These are phyloP conservation scores for Didymella segeticola DNA, from an alignment of 2,329 filamentous ascomycete species.

Conservation along the genomic window DNA sequence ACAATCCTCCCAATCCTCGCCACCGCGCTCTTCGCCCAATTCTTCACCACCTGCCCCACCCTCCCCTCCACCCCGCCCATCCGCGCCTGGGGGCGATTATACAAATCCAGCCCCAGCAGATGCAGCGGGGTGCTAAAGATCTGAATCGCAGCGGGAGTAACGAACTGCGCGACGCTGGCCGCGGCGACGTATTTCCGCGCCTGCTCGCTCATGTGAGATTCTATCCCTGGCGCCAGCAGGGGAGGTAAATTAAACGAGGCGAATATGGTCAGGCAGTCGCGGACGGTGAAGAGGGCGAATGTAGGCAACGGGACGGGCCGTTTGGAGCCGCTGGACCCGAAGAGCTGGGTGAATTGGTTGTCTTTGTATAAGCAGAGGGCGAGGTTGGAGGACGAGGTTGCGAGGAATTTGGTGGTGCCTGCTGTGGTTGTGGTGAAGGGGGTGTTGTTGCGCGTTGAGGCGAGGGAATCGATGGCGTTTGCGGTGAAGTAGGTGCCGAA, in stretches of 20 bases:
- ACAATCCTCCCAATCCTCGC: constrained; percentile 85
- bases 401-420: constrained; percentile 80
- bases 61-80: constrained; percentile 65
- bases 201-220: constrained; percentile 47
- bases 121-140: constrained; percentile 83
- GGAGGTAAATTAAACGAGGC: constrained; percentile 90
- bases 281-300: constrained; percentile 78
- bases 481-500: constrained; percentile 88
- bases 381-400: constrained; percentile 83
- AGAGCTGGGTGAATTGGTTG: constrained; percentile 81
- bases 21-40: constrained; percentile 76
- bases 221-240: constrained; percentile 73
- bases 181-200: constrained; percentile 60
- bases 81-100: constrained; percentile 69
- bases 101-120: constrained; percentile 82
- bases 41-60: constrained; percentile 70
- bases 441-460: constrained; percentile 65
- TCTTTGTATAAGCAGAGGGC: constrained; percentile 89
- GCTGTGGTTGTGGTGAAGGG: constrained; percentile 71
- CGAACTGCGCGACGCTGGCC: constrained; percentile 72
- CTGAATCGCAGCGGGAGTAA: constrained; percentile 80
- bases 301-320: constrained; percentile 70
- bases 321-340: constrained; percentile 62
- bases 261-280: constrained; percentile 90
- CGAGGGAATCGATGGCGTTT: constrained; percentile 82